Evolutionary conservation across 306 rosid species (phyloP).

Genomic region (Cucumis hystrix): DNA sequence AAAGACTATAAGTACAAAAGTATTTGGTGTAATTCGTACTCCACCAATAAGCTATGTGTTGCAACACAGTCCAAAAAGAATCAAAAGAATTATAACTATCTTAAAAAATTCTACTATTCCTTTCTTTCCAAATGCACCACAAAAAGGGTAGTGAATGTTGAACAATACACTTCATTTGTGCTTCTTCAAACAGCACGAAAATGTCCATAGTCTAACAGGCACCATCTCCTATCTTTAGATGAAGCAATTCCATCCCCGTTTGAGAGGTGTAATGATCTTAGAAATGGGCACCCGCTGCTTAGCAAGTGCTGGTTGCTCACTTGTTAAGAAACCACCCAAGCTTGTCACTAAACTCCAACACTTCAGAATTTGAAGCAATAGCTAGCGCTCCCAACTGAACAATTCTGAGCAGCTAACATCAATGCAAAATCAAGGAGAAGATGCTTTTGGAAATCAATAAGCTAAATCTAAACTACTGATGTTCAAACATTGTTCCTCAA

Average conservation of each 20-base stretch:
- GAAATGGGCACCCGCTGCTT: neutral
- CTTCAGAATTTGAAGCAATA: neutral
- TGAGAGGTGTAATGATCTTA: neutral
- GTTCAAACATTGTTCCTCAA: neutral
- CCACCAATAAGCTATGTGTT: too few relatives aligned
- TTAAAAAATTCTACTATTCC: too few relatives aligned
- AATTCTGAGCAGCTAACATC: neutral
- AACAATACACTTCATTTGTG: neutral
- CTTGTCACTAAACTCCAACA: neutral
- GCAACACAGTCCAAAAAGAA: too few relatives aligned
- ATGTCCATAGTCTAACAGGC: neutral
- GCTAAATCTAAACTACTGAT: neutral
- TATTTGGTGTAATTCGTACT: too few relatives aligned
- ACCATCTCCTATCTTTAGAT: neutral
- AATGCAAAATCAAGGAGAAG: neutral
- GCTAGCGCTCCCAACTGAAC: neutral
- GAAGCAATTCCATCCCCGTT: neutral
- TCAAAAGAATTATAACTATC: too few relatives aligned
- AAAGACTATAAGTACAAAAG: too few relatives aligned
- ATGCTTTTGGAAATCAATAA: neutral
- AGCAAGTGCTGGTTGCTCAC: neutral
- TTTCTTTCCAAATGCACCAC: too few relatives aligned
- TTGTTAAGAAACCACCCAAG: neutral
- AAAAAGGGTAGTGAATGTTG: neutral
- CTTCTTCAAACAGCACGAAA: neutral